Base-by-base conservation (phyloP, 495 filamentous ascomycete genomes). In the Elasticomyces elasticus region DNA sequence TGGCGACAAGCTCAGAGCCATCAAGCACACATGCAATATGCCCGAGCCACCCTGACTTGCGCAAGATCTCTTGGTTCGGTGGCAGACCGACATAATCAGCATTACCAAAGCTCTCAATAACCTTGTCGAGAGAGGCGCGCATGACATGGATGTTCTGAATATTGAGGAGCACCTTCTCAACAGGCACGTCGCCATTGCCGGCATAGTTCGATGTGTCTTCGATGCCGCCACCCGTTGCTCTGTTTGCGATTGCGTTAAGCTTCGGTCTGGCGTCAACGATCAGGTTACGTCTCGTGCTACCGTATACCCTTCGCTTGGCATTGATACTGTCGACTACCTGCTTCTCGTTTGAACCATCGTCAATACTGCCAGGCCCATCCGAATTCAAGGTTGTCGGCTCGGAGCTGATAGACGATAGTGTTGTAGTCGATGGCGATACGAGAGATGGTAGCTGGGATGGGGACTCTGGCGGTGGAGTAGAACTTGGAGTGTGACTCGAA, bases 61-160 rank as follows among this genome's bases (percentile, higher is more conserved):
- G 76, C 24, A 98, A 78, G 11, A 83, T 73, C 44, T 97, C 89
- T 58, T 81, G 79, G 66, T 85, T 94, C 9, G 91, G 92, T 5
- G 87, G 80, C 41, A 97, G 69, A 1, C 83, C 82, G 2, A 88
- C 86, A 42, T 96, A 73, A 67, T 98, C 92, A 2, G 88, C 86
- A 46, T 97, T 90, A 64, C 95, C 95, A 62, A 98, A 71, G 10
- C 91, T 83, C 52, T 92, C 89, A 44, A 97, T 73, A 23, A 98
- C 86, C 52, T 86, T 94, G 41, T 85, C 81, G 49, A 98, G 69
- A 1, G 91, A 96, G 46, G 89, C 85, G 53, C 92, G 77, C 92
- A 99, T 99, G 51, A 96, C 91, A 65, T 99, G 92, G 55, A 99
- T 97, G 60, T 99, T 99, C 66, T 94, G 92, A 63, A 99, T 99